These are phyloP conservation scores for Striga hermonthica DNA, from an alignment of 305 asterid species.

Conservation along the genomic window DNA sequence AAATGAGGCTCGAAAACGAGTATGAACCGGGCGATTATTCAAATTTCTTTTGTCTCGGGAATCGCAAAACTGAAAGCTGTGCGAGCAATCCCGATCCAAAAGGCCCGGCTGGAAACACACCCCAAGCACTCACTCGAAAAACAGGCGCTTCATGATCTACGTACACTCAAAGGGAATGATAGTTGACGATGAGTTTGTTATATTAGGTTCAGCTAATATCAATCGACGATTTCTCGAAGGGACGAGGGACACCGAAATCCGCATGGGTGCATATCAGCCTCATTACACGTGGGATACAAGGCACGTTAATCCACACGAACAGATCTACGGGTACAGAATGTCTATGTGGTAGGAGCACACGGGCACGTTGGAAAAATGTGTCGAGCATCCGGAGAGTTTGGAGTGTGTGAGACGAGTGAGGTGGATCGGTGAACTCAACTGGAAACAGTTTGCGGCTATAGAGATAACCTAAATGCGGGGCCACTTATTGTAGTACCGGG, in stretches of 20 bases:
- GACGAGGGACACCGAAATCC: constrained; percentile 88
- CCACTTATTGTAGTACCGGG: constrained; percentile 66
- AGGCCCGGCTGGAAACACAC: constrained; percentile 36
- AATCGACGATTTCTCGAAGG: constrained; percentile 89
- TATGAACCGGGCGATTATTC: constrained; percentile 69
- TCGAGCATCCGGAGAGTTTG: constrained; percentile 49
- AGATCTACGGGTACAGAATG: constrained; percentile 74
- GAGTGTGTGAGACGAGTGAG: constrained; percentile 66
- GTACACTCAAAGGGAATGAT: constrained; percentile 97
- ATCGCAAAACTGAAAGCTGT: constrained; percentile 46
- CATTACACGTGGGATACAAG: constrained; percentile 63
- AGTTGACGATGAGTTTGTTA: constrained; percentile 76
- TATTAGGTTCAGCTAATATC: constrained; percentile 87
- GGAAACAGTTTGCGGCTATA: constrained; percentile 55
- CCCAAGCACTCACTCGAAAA: constrained; percentile 55
- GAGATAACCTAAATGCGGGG: constrained; percentile 55
- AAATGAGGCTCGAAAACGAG: constrained; percentile 50
- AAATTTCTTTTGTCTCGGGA: constrained; percentile 83
- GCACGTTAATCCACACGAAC: constrained; percentile 57
- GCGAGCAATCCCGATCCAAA: constrained; percentile 24
- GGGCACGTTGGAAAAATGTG: constrained; percentile 53
- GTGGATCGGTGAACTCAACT: constrained; percentile 58
- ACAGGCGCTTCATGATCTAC: constrained; percentile 77
- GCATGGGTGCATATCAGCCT: constrained; percentile 97
- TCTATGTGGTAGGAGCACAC: constrained; percentile 83